A percentile compares a stretch with the other conserved stretches of the same genome.
Conservation (phyloP, 2,329 filamentous ascomycete species). For the Elsinoe australis region DNA sequence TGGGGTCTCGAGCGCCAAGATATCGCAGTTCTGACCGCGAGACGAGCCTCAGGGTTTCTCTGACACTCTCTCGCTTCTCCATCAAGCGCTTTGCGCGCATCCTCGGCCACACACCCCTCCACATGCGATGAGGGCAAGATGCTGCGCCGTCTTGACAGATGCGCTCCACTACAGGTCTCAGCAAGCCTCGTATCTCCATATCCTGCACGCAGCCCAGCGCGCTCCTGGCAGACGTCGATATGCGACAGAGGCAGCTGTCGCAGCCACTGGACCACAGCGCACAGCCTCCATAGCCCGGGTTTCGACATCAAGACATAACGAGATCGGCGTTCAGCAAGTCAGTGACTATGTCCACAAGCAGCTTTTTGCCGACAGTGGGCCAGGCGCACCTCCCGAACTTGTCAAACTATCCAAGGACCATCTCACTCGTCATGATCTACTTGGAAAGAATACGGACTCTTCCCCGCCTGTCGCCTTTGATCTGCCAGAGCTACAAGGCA, state of each 20-base stretch:
- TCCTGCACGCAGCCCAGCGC: constrained; percentile 25
- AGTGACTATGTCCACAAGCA: constrained; percentile 76
- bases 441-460: constrained; percentile 82
- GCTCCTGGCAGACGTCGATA: constrained; percentile 13
- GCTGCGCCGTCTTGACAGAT: constrained; percentile 26
- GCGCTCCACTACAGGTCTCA: constrained; percentile 29
- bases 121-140: constrained; percentile 29
- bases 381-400: constrained; percentile 53
- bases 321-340: constrained; percentile 90
- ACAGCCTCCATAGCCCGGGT: constrained; percentile 30
- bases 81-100: neutral
- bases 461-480: constrained; percentile 71
- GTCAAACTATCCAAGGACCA: constrained; percentile 76
- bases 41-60: neutral
- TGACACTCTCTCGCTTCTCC: neutral
- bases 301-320: constrained; percentile 68
- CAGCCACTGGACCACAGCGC: constrained; percentile 16
- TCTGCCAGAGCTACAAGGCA: constrained; percentile 68
- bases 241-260: constrained; percentile 17
- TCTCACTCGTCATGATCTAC: constrained; percentile 72
- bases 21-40: constrained; percentile 8
- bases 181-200: constrained; percentile 31
- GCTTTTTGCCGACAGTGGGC: constrained; percentile 58
- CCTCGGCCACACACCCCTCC: too few species aligned
- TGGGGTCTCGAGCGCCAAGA: neutral